A percentile compares a stretch with the other conserved stretches of the same genome.
Evolutionary conservation across 768 basidiomycete species (phyloP).

Genomic region (Cubamyces sp.): DNA sequence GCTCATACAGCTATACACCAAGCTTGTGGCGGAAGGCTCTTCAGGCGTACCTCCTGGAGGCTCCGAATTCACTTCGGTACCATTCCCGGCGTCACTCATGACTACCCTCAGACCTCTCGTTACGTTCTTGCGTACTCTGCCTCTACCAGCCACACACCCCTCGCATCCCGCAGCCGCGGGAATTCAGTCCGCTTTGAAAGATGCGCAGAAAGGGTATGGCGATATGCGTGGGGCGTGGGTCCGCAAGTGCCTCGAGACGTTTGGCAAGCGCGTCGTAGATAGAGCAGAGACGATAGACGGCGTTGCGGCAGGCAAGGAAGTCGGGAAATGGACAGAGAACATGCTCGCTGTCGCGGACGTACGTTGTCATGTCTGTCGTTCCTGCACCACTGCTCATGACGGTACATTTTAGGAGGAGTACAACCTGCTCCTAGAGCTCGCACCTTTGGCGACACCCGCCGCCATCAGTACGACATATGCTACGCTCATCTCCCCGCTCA

Average conservation of each 20-base stretch:
- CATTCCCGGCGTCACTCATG: constrained; percentile 59
- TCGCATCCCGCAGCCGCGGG: constrained; percentile 75
- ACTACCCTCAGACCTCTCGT: constrained; percentile 66
- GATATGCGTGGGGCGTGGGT: constrained; percentile 87
- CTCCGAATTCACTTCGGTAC: constrained; percentile 53
- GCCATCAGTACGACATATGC: constrained; percentile 62
- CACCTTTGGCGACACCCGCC: constrained; percentile 56
- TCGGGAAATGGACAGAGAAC: constrained; percentile 71
- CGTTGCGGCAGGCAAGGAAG: constrained; percentile 67
- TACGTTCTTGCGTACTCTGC: constrained; percentile 68
- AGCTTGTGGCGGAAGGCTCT: constrained; percentile 84
- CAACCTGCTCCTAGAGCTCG: constrained; percentile 62
- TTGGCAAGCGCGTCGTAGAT: constrained; percentile 70
- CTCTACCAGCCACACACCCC: constrained; percentile 78
- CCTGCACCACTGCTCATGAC: not conserved
- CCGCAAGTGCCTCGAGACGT: constrained; percentile 72
- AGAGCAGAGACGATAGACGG: constrained; percentile 71
- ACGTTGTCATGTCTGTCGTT: constrained; percentile 22
- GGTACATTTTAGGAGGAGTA: constrained; percentile 61
- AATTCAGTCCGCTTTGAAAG: constrained; percentile 67
- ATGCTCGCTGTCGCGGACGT: constrained; percentile 72
- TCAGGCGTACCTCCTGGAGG: constrained; percentile 73
- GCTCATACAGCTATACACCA: constrained; percentile 81
- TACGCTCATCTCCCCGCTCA: constrained; percentile 65
- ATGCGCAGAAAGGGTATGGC: constrained; percentile 81